Base-by-base conservation (phyloP, 768 basidiomycete genomes). In the Lactifluus rugatus region DNA sequence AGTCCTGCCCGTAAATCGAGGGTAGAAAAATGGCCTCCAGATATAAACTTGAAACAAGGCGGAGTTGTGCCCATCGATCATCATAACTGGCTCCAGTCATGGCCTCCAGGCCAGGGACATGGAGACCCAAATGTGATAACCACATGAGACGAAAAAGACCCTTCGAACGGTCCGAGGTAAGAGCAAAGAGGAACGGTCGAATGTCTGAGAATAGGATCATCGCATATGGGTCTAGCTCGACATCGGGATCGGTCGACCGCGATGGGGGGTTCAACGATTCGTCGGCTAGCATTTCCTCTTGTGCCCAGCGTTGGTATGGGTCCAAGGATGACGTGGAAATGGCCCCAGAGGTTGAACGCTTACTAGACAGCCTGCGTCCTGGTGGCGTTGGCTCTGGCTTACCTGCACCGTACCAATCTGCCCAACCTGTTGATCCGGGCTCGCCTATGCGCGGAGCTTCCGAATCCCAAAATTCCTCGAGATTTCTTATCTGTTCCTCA, bases 391-490 rank as follows among this genome's bases (percentile, higher is more conserved):
- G 48, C 26, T 75, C 73, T 32, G 76, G 70, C 48, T 73, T 75
- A 23, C 76, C 75, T 21, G 75, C 71, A 11, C 72, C 66, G 41
- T 78, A 70, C 87, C 87, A 91, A 34, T 71, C 59, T 14, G 75
- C 75, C 88, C 89, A 92, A 25, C 90, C 89, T 56, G 69, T 73
- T 9, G 89, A 80, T 54, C 74, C 72, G 0, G 70, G 67, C 66
- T 93, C 90, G 28, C 89, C 87, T 9, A 83, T 68, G n/a, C 89
- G 83, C n/a, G 83, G 82, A 10, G 71, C 73, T 69, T 91, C 90
- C 4, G 85, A 81, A 51, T 93, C 90, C 90, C 90, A 93, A 67
- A 87, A 93, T 52, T 82, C 81, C 71, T 90, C 89, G 4, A 93
- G 74, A 16, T 76, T 72, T 54, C 80, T 75, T 3, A 91, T 71